Base-by-base conservation (phyloP, 2,329 filamentous ascomycete genomes). In the Elsinoe ampelina region DNA sequence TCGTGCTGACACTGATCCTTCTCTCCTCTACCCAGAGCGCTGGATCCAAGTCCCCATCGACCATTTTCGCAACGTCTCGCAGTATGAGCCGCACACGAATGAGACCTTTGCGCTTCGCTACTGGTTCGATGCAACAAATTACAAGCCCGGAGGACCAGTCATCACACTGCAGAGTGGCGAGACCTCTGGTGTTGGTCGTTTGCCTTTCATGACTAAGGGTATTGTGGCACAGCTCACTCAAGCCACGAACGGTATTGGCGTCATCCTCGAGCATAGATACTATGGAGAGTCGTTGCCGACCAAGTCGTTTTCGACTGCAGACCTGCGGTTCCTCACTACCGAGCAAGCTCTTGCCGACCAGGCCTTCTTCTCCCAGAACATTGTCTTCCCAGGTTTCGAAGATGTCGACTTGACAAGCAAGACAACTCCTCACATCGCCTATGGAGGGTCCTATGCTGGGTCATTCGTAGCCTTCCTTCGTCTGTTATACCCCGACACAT, bases 191-290 rank as follows among this genome's bases (percentile, higher is more conserved):
- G 72, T 68, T n/a, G 80, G 68, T 32, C 78, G 88, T 12, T 72
- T 95, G 15, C 78, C 80, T 0, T 92, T 80, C 65, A 72, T 95
- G 8, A 82, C 90, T 62, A 87, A 93, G 67, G 89, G 89, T 54
- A 85, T 95, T 54, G 75, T 89, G 0, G 77, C 83, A 35, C 79
- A 88, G 61, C 75, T 95, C 15, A 80, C 85, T 2, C 74, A 84
- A 63, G 85, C 85, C 0, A 88, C 86, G 0, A 74, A 83, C 57
- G 89, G 89, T 1, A 72, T 95, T 22, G 88, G 84, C 2, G 85
- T 95, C 2, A 80, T 95, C 47, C 78, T 95, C 2, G 89, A 95
- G 72, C 89, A 95, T 66, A 82, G 89, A 30, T 95, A 95, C 75
- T 95, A 95, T 66, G 89, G 89, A 57, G 77, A 77, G 11, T 91